A percentile compares a stretch with the other conserved stretches of the same genome.
phyloP scores from a whole-genome alignment of 2,329 filamentous ascomycete species.

The Metarhizium sp. region DNA sequence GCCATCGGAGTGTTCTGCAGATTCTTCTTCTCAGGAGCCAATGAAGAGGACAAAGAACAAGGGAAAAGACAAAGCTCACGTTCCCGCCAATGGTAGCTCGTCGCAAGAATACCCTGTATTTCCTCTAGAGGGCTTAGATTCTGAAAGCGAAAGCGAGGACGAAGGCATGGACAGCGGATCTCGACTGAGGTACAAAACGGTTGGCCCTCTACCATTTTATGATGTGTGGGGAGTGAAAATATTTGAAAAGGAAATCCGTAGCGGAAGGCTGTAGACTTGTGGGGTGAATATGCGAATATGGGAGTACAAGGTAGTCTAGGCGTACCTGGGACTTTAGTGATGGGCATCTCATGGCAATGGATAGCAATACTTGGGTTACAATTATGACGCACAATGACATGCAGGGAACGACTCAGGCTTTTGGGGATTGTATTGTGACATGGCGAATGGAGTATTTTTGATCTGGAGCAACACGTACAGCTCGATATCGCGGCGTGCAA shows the following conservation, averaged over 20 bases:
- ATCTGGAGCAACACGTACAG: background rate
- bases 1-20: constrained; percentile 18
- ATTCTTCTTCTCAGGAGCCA: constrained; percentile 18
- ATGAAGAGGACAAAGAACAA: constrained; percentile 26
- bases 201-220: constrained; percentile 27
- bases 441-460: constrained; percentile 20
- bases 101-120: constrained; percentile 18
- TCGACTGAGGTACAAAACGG: constrained; percentile 25
- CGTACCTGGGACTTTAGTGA: background rate
- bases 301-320: background rate
- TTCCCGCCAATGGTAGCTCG: constrained; percentile 4
- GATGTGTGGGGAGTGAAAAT: constrained; percentile 41
- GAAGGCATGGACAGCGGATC: constrained; percentile 20
- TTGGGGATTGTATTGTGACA: constrained; percentile 11
- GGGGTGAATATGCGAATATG: background rate
- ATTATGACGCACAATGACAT: background rate
- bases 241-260: constrained; percentile 47
- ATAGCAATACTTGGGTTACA: background rate
- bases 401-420: background rate
- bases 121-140: constrained; percentile 17
- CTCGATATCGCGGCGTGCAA: constrained; percentile 8
- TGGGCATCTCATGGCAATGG: background rate
- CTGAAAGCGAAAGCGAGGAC: constrained; percentile 26
- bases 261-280: constrained; percentile 1
- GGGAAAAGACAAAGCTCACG: constrained; percentile 20